These are phyloP conservation scores for Diplodia sapinea DNA, from an alignment of 2,329 filamentous ascomycete species.

Conservation along the genomic window DNA sequence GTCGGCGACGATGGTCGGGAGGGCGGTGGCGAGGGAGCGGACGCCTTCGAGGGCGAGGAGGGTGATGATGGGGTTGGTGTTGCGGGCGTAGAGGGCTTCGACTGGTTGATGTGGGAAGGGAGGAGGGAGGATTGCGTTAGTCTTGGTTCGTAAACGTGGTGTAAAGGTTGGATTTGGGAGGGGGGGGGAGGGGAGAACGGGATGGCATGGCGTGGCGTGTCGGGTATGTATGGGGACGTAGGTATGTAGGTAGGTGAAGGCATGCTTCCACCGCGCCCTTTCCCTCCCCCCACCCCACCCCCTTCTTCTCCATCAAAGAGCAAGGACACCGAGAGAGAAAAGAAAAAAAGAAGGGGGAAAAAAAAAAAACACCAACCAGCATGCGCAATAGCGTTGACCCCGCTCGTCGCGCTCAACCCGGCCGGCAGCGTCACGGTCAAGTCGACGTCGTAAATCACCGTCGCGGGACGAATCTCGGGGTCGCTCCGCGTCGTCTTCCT, in stretches of 20 bases:
- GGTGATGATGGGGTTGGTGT: constrained; percentile 65
- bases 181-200: too few species aligned
- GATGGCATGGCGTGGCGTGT: too few species aligned
- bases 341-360: not conserved
- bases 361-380: constrained; percentile 49
- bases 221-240: too few species aligned
- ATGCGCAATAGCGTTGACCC: constrained; percentile 71
- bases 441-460: constrained; percentile 69
- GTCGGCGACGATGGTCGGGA: constrained; percentile 60
- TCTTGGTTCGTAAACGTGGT: not conserved
- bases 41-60: constrained; percentile 65
- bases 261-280: too few species aligned
- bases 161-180: too few species aligned
- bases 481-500: constrained; percentile 64
- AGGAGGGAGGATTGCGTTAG: constrained; percentile 6
- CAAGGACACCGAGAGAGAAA: too few species aligned
- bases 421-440: constrained; percentile 65
- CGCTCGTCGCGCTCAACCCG: constrained; percentile 61
- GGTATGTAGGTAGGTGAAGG: too few species aligned
- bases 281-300: too few species aligned
- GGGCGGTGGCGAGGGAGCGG: constrained; percentile 58
- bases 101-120: constrained; percentile 46
- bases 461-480: constrained; percentile 64
- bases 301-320: too few species aligned
- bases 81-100: constrained; percentile 67